These are phyloP conservation scores for Clonostachys chloroleuca DNA, from an alignment of 2,329 filamentous ascomycete species.

Conservation along the genomic window DNA sequence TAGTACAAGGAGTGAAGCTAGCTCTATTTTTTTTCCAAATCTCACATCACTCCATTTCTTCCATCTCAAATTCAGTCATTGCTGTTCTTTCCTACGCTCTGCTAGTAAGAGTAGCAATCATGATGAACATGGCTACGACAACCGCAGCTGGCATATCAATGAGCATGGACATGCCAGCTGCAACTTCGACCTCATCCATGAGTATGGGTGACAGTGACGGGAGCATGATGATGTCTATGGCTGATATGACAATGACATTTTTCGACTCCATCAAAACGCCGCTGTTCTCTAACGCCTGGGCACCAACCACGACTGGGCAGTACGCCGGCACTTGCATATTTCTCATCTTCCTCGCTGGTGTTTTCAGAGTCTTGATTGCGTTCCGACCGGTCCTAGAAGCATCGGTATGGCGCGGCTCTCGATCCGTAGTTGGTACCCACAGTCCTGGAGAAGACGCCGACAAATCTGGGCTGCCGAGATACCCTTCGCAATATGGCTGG, in stretches of 20 bases:
- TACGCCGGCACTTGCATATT: slow-evolving; percentile 87
- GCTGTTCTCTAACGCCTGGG: slow-evolving; percentile 59
- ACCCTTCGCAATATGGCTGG: too few relatives aligned
- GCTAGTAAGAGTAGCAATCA: too few relatives aligned
- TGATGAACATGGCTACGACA: neutral
- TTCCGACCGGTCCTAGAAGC: slow-evolving; percentile 28
- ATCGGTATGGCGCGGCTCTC: neutral
- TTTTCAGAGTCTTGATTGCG: slow-evolving; percentile 64
- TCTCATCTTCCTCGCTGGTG: slow-evolving; percentile 64
- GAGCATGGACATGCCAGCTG: slow-evolving; percentile 4
- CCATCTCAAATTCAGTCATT: too few relatives aligned
- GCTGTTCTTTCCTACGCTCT: too few relatives aligned
- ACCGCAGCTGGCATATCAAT: neutral
- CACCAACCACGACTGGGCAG: slow-evolving; percentile 56
- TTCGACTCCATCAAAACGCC: slow-evolving; percentile 37
- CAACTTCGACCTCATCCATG: neutral
- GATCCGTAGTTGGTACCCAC: too few relatives aligned
- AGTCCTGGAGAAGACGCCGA: too few relatives aligned
- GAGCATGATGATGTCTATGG: slow-evolving; percentile 8
- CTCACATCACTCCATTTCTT: too few relatives aligned
- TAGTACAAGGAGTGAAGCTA: too few relatives aligned
- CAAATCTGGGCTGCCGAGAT: too few relatives aligned
- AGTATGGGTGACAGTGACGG: neutral
- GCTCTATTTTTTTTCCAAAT: too few relatives aligned
- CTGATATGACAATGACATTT: slow-evolving; percentile 26